A percentile compares a stretch with the other conserved stretches of the same genome.
Conservation (phyloP, 768 basidiomycete species). For the Podaxis sp. region DNA sequence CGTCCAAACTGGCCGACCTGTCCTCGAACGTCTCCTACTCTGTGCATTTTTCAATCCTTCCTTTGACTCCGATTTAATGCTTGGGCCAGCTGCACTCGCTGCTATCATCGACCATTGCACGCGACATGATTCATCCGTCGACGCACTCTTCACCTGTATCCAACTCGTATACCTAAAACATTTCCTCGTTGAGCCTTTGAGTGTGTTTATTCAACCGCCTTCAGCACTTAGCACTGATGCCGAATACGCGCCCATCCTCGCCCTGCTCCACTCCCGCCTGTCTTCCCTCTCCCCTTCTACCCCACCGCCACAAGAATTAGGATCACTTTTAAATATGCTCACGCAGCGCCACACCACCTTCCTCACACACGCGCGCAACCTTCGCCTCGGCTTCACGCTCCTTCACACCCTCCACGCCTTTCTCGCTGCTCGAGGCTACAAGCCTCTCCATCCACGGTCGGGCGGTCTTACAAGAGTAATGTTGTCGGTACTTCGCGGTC, state of each 20-base stretch:
- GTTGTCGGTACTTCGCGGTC: slow-evolving; percentile 43
- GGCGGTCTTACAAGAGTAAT: slow-evolving; percentile 36
- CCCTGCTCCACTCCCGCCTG: neutral
- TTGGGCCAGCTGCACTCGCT: slow-evolving; percentile 57
- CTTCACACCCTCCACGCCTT: slow-evolving; percentile 42
- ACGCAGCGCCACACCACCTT: slow-evolving; percentile 10
- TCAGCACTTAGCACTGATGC: neutral
- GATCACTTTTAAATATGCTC: neutral
- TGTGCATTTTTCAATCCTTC: slow-evolving; percentile 64
- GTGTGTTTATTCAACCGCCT: slow-evolving; percentile 32
- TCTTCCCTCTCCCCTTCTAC: neutral
- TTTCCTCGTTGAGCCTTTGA: slow-evolving; percentile 57
- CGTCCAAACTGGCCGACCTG: slow-evolving; percentile 43
- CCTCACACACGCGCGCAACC: slow-evolving; percentile 11
- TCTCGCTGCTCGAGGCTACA: slow-evolving; percentile 42
- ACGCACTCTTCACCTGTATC: slow-evolving; percentile 43
- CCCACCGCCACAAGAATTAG: neutral
- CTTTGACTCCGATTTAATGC: slow-evolving; percentile 58
- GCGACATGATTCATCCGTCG: slow-evolving; percentile 56
- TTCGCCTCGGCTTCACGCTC: slow-evolving; percentile 50
- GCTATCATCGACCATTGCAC: slow-evolving; percentile 56
- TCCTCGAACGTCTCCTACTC: slow-evolving; percentile 53
- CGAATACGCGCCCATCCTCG: neutral
- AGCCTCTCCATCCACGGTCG: slow-evolving; percentile 31
- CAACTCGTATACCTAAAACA: slow-evolving; percentile 71